Evolutionary conservation across 495 filamentous ascomycete genomes (phyloP), one percentile per base, ranked within the genome.

Genomic region (Platismatia glauca): DNA sequence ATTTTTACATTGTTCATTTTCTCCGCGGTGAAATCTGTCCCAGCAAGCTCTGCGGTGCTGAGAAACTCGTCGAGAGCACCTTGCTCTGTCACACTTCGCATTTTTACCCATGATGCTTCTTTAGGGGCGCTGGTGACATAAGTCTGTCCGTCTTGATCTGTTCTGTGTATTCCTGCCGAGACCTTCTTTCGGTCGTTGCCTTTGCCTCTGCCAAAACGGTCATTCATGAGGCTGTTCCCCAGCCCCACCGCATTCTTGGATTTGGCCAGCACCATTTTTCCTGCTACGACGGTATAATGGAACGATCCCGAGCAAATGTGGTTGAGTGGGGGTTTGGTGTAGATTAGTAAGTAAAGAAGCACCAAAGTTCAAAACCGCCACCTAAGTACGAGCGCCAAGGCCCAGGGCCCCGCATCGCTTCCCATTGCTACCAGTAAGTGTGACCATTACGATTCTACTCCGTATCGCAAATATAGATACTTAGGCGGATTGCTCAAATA

Each of bases 1-100:
- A 99, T 96, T 76, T 96, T 95, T 72, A 97, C 88, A 72, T 93
- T 96, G 74, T 90, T 96, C 83, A 95, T 89, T 79, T 97, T 96
- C 81, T 99, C 94, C 41, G 95, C 95, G 8, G 94, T 96, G 73
- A 99, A 99, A 71, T 99, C 95, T 62, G 95, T 99, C 55, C 91
- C 92, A 24, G 95, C 95, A 66, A 99, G 79, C 75, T 97, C 91
- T 66, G 93, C 93, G 34, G 93, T 97, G 58, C 77, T 84, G 57
- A 90, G 77, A 71, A 90, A 90, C 67, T 89, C 87, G 75, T 98
- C 94, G 58, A 98, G 84, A 43, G 93, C 91, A 61, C 85, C 93
- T 77, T 99, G 95, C 79, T 97, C 93, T 31, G 95, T 99, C 67
- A 97, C 88, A 76, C 89, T 93, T 75, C 92, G 90, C 93, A 98